phyloP scores from a whole-genome alignment of 441 rosid species.

The Erodium moschatum region DNA sequence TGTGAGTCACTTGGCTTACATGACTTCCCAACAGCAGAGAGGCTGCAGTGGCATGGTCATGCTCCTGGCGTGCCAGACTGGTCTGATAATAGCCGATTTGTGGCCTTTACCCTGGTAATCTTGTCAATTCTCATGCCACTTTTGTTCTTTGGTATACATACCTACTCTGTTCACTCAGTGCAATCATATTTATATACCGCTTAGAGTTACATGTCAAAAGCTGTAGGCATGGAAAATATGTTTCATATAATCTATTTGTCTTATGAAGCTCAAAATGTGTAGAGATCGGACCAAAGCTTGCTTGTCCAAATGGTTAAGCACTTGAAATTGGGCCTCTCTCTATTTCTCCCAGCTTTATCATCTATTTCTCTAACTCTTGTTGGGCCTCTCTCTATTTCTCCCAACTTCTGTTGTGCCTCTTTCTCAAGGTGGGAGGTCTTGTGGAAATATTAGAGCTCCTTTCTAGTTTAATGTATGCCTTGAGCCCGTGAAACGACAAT shows the following conservation, averaged over 20 bases:
- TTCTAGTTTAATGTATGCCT: too few species aligned
- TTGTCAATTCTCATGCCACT: constrained; percentile 2
- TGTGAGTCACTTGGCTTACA: constrained; percentile 73
- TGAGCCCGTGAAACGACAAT: too few species aligned
- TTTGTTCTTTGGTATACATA: not conserved
- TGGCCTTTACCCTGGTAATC: constrained; percentile 77
- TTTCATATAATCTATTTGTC: not conserved
- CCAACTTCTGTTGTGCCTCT: too few species aligned
- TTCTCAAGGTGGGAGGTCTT: too few species aligned
- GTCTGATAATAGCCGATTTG: constrained; percentile 80
- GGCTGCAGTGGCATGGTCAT: constrained; percentile 91
- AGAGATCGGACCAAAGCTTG: too few species aligned
- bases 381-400: too few species aligned
- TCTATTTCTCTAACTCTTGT: too few species aligned
- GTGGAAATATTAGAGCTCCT: too few species aligned
- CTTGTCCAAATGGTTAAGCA: too few species aligned
- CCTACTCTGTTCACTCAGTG: not conserved
- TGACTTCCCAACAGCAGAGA: constrained; percentile 78
- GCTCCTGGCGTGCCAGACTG: constrained; percentile 70
- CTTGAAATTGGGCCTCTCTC: too few species aligned
- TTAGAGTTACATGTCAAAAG: not conserved
- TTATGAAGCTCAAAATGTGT: too few species aligned
- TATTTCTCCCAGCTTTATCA: too few species aligned
- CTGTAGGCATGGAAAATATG: not conserved
- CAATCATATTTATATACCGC: not conserved